Evolutionary conservation across 805 yeast species (phyloP), one percentile per base, ranked within the genome.

Genomic region (Hemisphaericaspora nanyangensis): DNA sequence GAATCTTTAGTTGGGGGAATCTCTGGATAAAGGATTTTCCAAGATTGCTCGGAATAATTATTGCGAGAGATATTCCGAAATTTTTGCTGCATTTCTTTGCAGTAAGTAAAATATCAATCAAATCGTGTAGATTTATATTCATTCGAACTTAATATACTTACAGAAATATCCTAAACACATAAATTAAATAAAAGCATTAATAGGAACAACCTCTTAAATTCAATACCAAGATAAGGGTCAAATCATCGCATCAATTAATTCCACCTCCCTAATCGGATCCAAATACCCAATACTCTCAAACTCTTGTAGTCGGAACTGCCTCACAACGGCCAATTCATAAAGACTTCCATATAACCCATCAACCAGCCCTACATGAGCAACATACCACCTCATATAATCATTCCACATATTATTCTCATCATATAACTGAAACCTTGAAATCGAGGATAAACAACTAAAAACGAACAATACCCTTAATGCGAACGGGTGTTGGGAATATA

Each of bases 361-460:
- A 25, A 20, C 40, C 56, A 55, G 48, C 1, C 37, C 38, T 0
- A 51, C 51, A 29, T 47, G 44, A 6, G 22, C 18, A 13, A 31
- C 34, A 39, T 39, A 60, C 58, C 56, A 52, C 2, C 22, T 17
- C 12, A 52, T 41, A 31, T 40, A 61, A 26, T 59, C 61, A 12
- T 43, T 28, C 69, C 69, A 63, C 17, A 61, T 44, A 38, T 58
- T 61, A n/a, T 41, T 28, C 4, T 44, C 30, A 16, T 43, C 37
- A 37, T 48, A 48, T 12, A 63, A 30, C 29, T 49, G 44, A 20
- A 63, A 60, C 12, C 56, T 41, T 15, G 48, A 43, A 34, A 52
- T 42, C 2, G 50, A 29, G 20, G 53, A 48, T 6, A 60, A 31
- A 19, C 52, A 42, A 11, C 57, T 31, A 42, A 46, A 58, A 0